Percentiles rank a stretch among this genome's conserved stretches.
These are phyloP conservation scores for Candolleomyces eurysporus DNA, from an alignment of 768 basidiomycete species.

Conservation along the genomic window DNA sequence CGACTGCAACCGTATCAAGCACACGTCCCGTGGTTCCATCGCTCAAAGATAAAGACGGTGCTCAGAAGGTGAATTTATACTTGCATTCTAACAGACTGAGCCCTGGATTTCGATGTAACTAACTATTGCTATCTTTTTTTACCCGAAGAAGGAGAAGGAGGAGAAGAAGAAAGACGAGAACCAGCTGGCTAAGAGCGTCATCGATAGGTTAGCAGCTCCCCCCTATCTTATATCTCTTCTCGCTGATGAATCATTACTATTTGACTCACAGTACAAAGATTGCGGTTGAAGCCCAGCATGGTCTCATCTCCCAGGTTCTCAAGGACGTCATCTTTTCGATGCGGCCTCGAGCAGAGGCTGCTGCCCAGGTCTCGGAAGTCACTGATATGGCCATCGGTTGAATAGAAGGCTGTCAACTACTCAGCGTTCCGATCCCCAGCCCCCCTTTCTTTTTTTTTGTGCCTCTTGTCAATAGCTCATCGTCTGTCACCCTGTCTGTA, in stretches of 20 bases:
- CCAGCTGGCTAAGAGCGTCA: conserved; percentile 83
- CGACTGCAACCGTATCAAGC: conserved; percentile 52
- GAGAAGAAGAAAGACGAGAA: conserved; percentile 89
- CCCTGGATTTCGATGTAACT: no score
- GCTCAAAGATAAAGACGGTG: conserved; percentile 49
- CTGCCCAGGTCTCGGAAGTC: conserved; percentile 35
- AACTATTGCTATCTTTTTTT: no score
- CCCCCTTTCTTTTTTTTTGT: no score
- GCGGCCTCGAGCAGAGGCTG: conserved; percentile 30
- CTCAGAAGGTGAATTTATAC: not conserved
- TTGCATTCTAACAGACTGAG: not conserved
- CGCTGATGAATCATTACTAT: not conserved
- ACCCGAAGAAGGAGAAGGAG: conserved; percentile 49
- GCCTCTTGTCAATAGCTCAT: no score
- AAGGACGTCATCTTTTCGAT: conserved; percentile 90
- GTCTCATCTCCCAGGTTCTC: conserved; percentile 88
- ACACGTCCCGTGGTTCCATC: conserved; percentile 59
- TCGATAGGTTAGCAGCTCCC: conserved; percentile 63
- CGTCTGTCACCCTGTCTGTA: no score
- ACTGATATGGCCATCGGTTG: conserved; percentile 49
- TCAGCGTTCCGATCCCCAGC: not conserved
- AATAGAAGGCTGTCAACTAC: conserved; percentile 6
- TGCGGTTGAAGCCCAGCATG: conserved; percentile 89
- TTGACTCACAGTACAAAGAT: conserved; percentile 68
- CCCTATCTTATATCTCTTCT: not conserved